phyloP scores from a whole-genome alignment of 495 filamentous ascomycete species.

The Neurospora sp. region DNA sequence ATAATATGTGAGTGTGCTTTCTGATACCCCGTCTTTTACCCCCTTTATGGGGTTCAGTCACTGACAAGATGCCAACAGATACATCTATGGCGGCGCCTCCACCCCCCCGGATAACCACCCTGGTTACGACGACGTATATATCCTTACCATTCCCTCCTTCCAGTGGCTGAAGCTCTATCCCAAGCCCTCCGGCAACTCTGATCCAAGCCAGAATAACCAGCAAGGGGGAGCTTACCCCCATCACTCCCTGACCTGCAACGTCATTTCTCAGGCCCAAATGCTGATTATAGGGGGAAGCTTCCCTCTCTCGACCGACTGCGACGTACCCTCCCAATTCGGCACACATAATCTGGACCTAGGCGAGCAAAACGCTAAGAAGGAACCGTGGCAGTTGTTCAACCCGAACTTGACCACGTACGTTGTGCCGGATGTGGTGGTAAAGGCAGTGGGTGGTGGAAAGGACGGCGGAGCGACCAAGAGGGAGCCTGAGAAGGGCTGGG shows the following conservation, averaged over 20 bases:
- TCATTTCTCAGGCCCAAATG: constrained; percentile 47
- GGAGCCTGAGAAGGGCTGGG: constrained; percentile 37
- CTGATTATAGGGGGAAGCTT: constrained; percentile 61
- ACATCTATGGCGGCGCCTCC: constrained; percentile 42
- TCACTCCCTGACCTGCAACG: constrained; percentile 40
- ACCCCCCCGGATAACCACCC: constrained; percentile 23
- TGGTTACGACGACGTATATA: constrained; percentile 48
- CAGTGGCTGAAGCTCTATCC: constrained; percentile 44
- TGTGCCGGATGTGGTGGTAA: constrained; percentile 50
- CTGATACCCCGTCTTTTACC: not conserved
- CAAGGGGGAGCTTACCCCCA: constrained; percentile 28
- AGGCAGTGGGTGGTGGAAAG: constrained; percentile 50
- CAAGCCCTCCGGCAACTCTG: constrained; percentile 3
- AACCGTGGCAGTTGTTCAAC: constrained; percentile 16
- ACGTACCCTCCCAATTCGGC: constrained; percentile 50
- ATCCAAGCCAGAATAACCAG: not conserved
- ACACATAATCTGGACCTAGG: constrained; percentile 49
- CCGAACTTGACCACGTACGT: constrained; percentile 39
- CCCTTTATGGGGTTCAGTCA: not conserved
- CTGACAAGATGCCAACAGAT: constrained; percentile 21
- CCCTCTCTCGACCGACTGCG: constrained; percentile 53
- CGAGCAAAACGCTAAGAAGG: constrained; percentile 25
- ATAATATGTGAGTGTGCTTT: constrained; percentile 39
- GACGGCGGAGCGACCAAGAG: constrained; percentile 58
- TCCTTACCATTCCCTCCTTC: constrained; percentile 47